Base-by-base conservation (phyloP, 2,329 filamentous ascomycete genomes). In the Onygena corvina region DNA sequence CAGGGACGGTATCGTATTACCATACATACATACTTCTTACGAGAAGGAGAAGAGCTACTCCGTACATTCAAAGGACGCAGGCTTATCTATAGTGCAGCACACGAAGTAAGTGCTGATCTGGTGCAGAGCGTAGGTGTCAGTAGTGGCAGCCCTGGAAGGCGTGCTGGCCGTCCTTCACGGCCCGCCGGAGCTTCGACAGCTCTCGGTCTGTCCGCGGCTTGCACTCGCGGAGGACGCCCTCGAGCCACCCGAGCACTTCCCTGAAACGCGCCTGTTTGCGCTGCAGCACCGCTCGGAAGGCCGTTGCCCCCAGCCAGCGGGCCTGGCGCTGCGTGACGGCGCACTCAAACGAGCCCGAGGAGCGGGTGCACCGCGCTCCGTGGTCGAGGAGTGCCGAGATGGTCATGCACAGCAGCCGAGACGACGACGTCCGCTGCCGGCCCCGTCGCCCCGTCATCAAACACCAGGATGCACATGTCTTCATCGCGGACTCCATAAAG, bases 401-500 rank as follows among this genome's bases (percentile, higher is more conserved):
- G 50, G 80, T 81, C 31, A 27, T 90, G 66, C n/a, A 94, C 64
- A 25, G 62, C 65, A 2, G 71, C 61, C 4, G 30, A 42, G 8
- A 3, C 3, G 34, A 27, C 9, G 29, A 36, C 11, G 9, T 5
- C 3, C 4, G 27, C 14, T 30, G n/a, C 27, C 44, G 7, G 6
- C 31, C n/a, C n/a, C 34, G 23, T 5, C 74, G 76, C 3, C 60
- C 58, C 29, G 59, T 62, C 27, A 95, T 69, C 51, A 78, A 80
- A 51, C 69, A 72, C 54, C 73, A 66, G 59, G 83, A 81, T 53
- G 74, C 68, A 56, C 79, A 76, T 64, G 76, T 76, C 68, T 90
- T 93, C 68, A 79, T 80, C 6, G 86, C 88, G 4, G 84, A 81
- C 63, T 93, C 86, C 14, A 71, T 59, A 58, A 95, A 90, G 27